Evolutionary conservation across 1,284 basidiomycete genomes (phyloP).

Genomic region (Thecaphora frezii): DNA sequence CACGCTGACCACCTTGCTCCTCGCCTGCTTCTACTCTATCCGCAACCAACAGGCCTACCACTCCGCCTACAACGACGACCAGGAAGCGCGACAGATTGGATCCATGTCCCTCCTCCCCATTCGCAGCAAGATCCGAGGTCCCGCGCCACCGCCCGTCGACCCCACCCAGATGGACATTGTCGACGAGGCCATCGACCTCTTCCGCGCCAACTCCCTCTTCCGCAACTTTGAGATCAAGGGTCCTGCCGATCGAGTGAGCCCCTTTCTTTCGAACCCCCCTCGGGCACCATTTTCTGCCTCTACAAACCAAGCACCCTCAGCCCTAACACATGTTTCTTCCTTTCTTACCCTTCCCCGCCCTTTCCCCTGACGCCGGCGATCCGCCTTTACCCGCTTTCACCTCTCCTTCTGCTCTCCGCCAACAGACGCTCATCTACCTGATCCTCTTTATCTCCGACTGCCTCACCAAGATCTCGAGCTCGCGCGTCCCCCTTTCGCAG

Average conservation of each 20-base stretch:
- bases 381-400: not conserved
- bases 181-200: conserved; percentile 93
- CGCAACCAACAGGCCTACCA: conserved; percentile 74
- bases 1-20: too few species aligned
- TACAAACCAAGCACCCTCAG: not conserved
- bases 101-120: conserved; percentile 90
- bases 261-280: not conserved
- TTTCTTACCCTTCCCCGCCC: not conserved
- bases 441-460: conserved; percentile 99
- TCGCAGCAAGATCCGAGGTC: conserved; percentile 85
- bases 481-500: conserved; percentile 47
- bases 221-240: conserved; percentile 99
- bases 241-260: conserved; percentile 78
- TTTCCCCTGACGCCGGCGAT: not conserved
- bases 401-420: not conserved
- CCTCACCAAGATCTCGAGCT: conserved; percentile 65
- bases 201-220: conserved; percentile 98
- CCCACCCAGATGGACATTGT: conserved; percentile 81
- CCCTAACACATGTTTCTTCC: too few species aligned
- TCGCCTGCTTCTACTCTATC: too few species aligned
- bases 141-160: conserved; percentile 78
- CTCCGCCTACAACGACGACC: conserved; percentile 86
- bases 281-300: not conserved
- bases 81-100: conserved; percentile 79
- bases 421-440: conserved; percentile 79